These are phyloP conservation scores for Trichoderma sp. DNA, from an alignment of 2,329 filamentous ascomycete genomes.

Conservation along the genomic window DNA sequence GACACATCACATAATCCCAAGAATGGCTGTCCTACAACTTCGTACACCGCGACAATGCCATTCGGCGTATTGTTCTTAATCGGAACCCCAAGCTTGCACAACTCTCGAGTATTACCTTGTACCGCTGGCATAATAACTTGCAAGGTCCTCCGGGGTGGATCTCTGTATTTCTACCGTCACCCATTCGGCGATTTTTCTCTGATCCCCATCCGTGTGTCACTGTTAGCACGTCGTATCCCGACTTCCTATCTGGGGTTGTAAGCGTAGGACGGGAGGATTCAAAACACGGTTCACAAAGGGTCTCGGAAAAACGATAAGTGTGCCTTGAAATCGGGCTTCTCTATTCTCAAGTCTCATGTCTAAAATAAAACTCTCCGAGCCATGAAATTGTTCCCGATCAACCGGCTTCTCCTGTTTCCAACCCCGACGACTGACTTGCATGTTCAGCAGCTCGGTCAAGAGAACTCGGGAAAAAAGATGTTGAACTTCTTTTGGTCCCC, in stretches of 20 bases:
- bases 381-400: conserved; percentile 5
- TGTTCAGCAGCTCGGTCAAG: conserved; percentile 37
- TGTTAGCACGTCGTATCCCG: background rate
- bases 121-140: background rate
- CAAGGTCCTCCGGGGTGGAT: background rate
- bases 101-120: background rate
- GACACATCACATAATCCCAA: background rate
- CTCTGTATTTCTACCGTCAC: background rate
- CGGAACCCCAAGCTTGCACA: background rate
- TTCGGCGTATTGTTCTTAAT: background rate
- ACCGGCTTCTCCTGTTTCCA: conserved; percentile 20
- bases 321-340: conserved; percentile 13
- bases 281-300: background rate
- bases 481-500: conserved; percentile 48
- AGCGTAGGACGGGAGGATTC: background rate
- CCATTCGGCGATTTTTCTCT: background rate
- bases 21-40: background rate
- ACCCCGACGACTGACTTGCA: conserved; percentile 33
- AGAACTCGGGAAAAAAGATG: conserved; percentile 45
- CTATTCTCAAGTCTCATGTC: conserved; percentile 16
- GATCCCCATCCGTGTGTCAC: background rate
- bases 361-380: conserved; percentile 8
- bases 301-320: background rate
- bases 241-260: background rate
- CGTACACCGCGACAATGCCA: background rate